Evolutionary conservation across 371 early-diverging fungal species (phyloP).

Genomic region (Chytridiales sp.): DNA sequence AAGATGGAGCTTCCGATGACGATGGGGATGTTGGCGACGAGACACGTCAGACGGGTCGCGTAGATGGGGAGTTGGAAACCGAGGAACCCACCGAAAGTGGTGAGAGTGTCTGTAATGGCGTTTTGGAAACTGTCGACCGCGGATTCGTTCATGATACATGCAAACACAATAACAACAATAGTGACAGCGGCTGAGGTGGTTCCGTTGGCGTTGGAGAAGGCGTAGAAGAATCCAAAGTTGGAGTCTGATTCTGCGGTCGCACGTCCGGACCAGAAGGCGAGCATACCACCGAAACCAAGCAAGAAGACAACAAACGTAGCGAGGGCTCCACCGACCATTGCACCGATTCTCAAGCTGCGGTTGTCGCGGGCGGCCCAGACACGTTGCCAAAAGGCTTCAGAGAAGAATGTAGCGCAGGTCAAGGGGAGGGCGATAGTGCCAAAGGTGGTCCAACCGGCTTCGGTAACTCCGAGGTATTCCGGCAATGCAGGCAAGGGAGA

Average conservation of each 20-base stretch:
- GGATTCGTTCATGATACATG: slow-evolving; percentile 58
- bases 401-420: slow-evolving; percentile 53
- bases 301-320: slow-evolving; percentile 50
- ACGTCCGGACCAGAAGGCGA: slow-evolving; percentile 53
- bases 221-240: slow-evolving; percentile 48
- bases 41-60: slow-evolving; percentile 48
- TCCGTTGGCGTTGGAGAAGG: slow-evolving; percentile 36
- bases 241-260: slow-evolving; percentile 33
- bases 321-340: slow-evolving; percentile 41
- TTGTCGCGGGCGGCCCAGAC: slow-evolving; percentile 61
- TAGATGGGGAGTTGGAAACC: slow-evolving; percentile 40
- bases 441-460: slow-evolving; percentile 50
- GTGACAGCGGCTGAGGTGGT: slow-evolving; percentile 44
- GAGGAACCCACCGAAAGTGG: slow-evolving; percentile 41
- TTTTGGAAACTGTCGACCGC: slow-evolving; percentile 60
- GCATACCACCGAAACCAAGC: slow-evolving; percentile 60
- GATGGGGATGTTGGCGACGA: slow-evolving; percentile 57
- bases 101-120: slow-evolving; percentile 54
- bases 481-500: slow-evolving; percentile 44
- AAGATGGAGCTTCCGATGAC: slow-evolving; percentile 34
- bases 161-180: slow-evolving; percentile 41
- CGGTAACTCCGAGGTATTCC: slow-evolving; percentile 46
- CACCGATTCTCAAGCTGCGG: slow-evolving; percentile 46
- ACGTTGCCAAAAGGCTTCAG: slow-evolving; percentile 61
- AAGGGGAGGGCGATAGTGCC: slow-evolving; percentile 55